phyloP scores from a whole-genome alignment of 805 yeast genomes.

The Priceomyces medius region DNA sequence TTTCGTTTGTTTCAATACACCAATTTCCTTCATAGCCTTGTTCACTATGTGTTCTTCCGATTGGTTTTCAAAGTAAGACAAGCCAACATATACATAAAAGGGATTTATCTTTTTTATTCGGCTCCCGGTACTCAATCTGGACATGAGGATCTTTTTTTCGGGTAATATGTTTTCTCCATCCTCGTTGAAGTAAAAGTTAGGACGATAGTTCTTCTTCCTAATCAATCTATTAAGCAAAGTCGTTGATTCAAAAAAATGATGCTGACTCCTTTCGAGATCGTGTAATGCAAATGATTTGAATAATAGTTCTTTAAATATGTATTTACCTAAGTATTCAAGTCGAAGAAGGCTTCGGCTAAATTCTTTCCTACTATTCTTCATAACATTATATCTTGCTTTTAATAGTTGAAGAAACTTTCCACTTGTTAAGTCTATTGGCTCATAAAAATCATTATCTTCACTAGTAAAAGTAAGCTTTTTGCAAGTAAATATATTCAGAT shows the following conservation, averaged over 20 bases:
- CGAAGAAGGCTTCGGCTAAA: slow-evolving; percentile 4
- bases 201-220: slow-evolving; percentile 1
- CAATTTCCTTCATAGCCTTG: background rate
- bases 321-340: slow-evolving; percentile 9
- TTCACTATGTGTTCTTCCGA: background rate
- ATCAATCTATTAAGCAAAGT: slow-evolving; percentile 1
- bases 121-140: slow-evolving; percentile 1
- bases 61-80: slow-evolving; percentile 8
- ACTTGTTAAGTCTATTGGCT: slow-evolving; percentile 4
- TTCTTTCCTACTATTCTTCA: slow-evolving; percentile 5
- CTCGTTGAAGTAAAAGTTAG: background rate
- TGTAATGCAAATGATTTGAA: slow-evolving; percentile 1
- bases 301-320: slow-evolving; percentile 4
- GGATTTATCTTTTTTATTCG: slow-evolving; percentile 5
- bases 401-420: slow-evolving; percentile 4
- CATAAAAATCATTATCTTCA: slow-evolving; percentile 3
- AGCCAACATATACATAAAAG: slow-evolving; percentile 9
- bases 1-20: background rate
- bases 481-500: slow-evolving; percentile 4
- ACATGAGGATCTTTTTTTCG: slow-evolving; percentile 3
- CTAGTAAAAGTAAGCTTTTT: slow-evolving; percentile 2
- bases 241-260: background rate
- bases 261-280: slow-evolving; percentile 6
- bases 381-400: slow-evolving; percentile 4
- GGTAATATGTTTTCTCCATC: background rate